phyloP scores from a whole-genome alignment of 257 asterid genomes.

The Anisodus acutangulus region DNA sequence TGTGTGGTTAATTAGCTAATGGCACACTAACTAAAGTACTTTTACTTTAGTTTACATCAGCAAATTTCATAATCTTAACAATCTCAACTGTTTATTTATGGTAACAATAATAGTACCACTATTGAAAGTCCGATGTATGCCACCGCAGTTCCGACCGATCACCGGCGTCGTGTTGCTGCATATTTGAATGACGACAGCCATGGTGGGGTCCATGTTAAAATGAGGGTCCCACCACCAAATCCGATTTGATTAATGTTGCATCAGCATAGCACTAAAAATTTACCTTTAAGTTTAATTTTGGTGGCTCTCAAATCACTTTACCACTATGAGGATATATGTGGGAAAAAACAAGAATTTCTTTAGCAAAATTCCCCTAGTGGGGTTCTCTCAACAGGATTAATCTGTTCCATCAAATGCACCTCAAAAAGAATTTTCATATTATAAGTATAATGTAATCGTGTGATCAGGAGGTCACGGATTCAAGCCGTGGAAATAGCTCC shows the following conservation, averaged over 20 bases:
- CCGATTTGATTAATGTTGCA: background rate
- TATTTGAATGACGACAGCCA: slow-evolving; percentile 6
- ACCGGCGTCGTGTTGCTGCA: slow-evolving; percentile 25
- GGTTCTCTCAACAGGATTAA: background rate
- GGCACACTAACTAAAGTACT: slow-evolving; percentile 12
- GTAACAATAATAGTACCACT: background rate
- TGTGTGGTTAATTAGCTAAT: background rate
- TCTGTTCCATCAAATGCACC: slow-evolving; percentile 2
- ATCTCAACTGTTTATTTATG: background rate
- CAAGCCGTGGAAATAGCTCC: too few species aligned
- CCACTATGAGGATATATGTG: background rate
- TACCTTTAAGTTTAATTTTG: slow-evolving; percentile 24
- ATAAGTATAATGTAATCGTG: too few species aligned
- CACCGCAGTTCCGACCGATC: slow-evolving; percentile 21
- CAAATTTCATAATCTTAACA: background rate
- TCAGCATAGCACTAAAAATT: slow-evolving; percentile 31
- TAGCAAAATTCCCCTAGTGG: slow-evolving; percentile 26
- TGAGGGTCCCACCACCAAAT: background rate
- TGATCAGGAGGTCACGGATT: too few species aligned
- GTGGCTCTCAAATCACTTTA: slow-evolving; percentile 26
- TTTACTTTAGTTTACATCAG: background rate
- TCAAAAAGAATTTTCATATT: background rate
- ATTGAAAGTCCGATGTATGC: slow-evolving; percentile 5
- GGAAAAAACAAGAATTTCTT: background rate
- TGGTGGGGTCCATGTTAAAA: background rate